Conservation (phyloP, 768 basidiomycete species). For the Lentinus tigrinus region DNA sequence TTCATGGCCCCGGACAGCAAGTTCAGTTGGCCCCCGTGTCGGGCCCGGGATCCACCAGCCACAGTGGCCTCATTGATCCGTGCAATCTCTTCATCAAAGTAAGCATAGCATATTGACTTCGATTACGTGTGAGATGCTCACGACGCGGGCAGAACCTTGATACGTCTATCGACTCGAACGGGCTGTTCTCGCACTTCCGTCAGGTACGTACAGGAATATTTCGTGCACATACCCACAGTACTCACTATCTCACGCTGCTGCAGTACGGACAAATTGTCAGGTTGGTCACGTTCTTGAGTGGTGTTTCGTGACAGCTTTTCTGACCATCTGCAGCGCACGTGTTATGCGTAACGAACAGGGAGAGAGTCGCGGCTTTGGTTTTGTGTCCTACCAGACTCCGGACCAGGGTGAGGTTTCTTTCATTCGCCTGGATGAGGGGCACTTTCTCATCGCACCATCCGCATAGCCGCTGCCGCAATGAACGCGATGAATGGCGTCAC, state of each 20-base stretch:
- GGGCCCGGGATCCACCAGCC: constrained; percentile 79
- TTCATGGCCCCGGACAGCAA: constrained; percentile 89
- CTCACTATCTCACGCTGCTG: constrained; percentile 18
- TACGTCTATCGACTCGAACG: constrained; percentile 81
- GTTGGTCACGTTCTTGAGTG: constrained; percentile 37
- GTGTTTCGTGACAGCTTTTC: not conserved
- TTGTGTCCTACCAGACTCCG: constrained; percentile 83
- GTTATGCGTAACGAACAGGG: constrained; percentile 88
- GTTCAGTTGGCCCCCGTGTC: constrained; percentile 74
- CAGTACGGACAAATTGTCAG: constrained; percentile 91
- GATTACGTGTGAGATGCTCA: constrained; percentile 15
- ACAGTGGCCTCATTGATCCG: constrained; percentile 86
- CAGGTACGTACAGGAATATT: constrained; percentile 44
- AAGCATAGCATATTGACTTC: constrained; percentile 16
- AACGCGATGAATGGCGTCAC: constrained; percentile 76
- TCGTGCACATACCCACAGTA: not conserved
- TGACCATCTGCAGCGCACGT: constrained; percentile 59
- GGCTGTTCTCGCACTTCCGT: constrained; percentile 79
- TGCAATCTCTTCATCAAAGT: constrained; percentile 92
- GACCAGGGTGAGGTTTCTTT: constrained; percentile 61
- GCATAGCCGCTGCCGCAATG: constrained; percentile 67
- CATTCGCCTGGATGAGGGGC: not conserved
- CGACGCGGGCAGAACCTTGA: constrained; percentile 66
- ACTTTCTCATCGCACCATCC: not conserved
- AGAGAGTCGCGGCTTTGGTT: constrained; percentile 86